phyloP scores from a whole-genome alignment of 306 rosid genomes.

The Quercus variabilis region DNA sequence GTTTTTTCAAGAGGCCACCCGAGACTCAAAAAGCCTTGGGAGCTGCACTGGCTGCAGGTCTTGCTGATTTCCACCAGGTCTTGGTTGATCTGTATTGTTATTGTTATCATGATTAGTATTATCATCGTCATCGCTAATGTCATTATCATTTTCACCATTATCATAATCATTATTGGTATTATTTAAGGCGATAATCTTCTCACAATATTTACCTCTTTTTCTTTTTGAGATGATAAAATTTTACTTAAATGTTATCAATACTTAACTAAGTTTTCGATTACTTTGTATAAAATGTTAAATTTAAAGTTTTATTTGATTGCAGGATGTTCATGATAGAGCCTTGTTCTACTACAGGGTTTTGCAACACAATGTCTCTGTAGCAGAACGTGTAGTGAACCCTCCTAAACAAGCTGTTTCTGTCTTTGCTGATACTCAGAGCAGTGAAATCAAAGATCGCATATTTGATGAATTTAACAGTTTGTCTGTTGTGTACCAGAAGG shows the following conservation, averaged over 20 bases:
- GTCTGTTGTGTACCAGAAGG: slow-evolving; percentile 94
- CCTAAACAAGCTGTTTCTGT: slow-evolving; percentile 99
- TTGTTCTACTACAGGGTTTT: slow-evolving; percentile 96
- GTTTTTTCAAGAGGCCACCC: slow-evolving; percentile 97
- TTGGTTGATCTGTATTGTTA: slow-evolving; percentile 13
- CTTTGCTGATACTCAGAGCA: slow-evolving; percentile 97
- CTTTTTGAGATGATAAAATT: neutral
- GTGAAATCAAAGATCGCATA: slow-evolving; percentile 96
- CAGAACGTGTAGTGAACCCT: slow-evolving; percentile 90
- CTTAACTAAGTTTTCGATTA: neutral
- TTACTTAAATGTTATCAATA: neutral
- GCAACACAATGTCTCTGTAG: slow-evolving; percentile 67
- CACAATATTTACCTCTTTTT: neutral
- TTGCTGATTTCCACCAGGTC: slow-evolving; percentile 96
- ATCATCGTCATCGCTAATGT: neutral
- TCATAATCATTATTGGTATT: neutral
- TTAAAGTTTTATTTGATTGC: slow-evolving; percentile 39
- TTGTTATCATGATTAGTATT: neutral
- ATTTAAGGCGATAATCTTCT: neutral
- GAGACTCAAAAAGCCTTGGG: slow-evolving; percentile 92
- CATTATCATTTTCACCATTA: neutral
- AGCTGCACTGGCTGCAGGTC: slow-evolving; percentile 94
- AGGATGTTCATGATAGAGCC: slow-evolving; percentile 99
- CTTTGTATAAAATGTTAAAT: slow-evolving; percentile 29
- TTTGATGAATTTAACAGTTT: slow-evolving; percentile 96